These are phyloP conservation scores for Fusarium incarnatum DNA, from an alignment of 2,329 filamentous ascomycete species.

Conservation along the genomic window DNA sequence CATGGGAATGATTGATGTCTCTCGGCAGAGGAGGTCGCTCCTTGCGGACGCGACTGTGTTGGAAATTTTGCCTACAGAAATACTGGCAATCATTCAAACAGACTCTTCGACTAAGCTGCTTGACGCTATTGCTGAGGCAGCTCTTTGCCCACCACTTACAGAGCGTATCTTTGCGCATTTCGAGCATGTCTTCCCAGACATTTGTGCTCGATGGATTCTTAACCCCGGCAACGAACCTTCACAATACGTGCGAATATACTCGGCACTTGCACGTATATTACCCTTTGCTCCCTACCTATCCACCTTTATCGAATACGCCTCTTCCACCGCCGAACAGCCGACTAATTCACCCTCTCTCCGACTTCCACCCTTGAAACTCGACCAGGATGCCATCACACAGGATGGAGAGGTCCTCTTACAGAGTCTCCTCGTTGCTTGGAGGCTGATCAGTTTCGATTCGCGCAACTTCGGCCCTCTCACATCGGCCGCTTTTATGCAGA, in stretches of 20 bases:
- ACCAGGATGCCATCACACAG: conserved; percentile 44
- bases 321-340: conserved; percentile 24
- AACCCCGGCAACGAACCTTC: conserved; percentile 53
- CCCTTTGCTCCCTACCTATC: conserved; percentile 85
- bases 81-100: conserved; percentile 74
- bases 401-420: conserved; percentile 45
- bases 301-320: conserved; percentile 69
- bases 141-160: conserved; percentile 77
- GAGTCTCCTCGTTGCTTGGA: conserved; percentile 68
- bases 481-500: conserved; percentile 74
- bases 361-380: conserved; percentile 48
- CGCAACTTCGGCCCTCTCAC: conserved; percentile 74
- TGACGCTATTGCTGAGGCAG: conserved; percentile 74
- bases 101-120: conserved; percentile 75
- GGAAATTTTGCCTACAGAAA: conserved; percentile 74
- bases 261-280: conserved; percentile 82
- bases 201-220: conserved; percentile 82
- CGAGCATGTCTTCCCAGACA: conserved; percentile 80
- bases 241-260: conserved; percentile 63
- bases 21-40: conserved; percentile 66
- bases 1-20: conserved; percentile 69
- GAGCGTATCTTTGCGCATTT: conserved; percentile 80
- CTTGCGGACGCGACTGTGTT: conserved; percentile 66
- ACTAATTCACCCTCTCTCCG: conserved; percentile 44
- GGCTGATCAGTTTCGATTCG: conserved; percentile 82